Percentiles rank a stretch among this genome's conserved stretches.
Evolutionary conservation across 2,329 filamentous ascomycete genomes (phyloP).

Genomic region (Aspergillus sojae): DNA sequence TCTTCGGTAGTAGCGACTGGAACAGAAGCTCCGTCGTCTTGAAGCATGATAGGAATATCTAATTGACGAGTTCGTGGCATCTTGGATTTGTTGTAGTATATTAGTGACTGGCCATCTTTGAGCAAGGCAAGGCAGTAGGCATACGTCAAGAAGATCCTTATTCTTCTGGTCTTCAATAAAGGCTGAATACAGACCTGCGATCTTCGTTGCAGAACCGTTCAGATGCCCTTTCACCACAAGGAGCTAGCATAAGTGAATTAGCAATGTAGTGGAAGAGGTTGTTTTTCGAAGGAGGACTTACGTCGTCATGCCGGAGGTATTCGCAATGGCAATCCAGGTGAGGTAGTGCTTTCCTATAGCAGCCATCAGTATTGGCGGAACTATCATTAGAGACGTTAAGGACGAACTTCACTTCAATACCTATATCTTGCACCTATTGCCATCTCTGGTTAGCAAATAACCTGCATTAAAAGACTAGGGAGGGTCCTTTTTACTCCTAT

Average conservation of each 20-base stretch:
- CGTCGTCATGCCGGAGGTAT: slow-evolving; percentile 27
- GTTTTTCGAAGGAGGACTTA: slow-evolving; percentile 14
- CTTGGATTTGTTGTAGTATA: slow-evolving; percentile 8
- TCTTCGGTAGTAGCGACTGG: slow-evolving; percentile 2
- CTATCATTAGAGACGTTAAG: neutral
- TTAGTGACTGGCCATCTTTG: neutral
- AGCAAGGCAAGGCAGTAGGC: neutral
- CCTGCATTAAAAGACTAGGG: neutral
- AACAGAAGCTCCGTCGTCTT: slow-evolving; percentile 9
- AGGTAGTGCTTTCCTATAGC: slow-evolving; percentile 13
- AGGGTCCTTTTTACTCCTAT: slow-evolving; percentile 29
- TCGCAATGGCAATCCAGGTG: slow-evolving; percentile 21
- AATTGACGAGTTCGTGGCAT: slow-evolving; percentile 32
- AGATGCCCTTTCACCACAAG: neutral
- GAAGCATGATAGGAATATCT: slow-evolving; percentile 19
- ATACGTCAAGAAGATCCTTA: slow-evolving; percentile 38
- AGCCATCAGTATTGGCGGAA: slow-evolving; percentile 3
- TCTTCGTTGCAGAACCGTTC: slow-evolving; percentile 1
- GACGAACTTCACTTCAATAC: slow-evolving; percentile 25
- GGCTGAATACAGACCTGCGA: slow-evolving; percentile 21
- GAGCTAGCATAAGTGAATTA: neutral
- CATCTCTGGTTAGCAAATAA: slow-evolving; percentile 7
- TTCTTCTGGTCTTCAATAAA: slow-evolving; percentile 33
- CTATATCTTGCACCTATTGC: slow-evolving; percentile 29
- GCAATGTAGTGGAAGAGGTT: neutral